Conservation (phyloP, 495 filamentous ascomycete species). For the Penicillium verhagenii region DNA sequence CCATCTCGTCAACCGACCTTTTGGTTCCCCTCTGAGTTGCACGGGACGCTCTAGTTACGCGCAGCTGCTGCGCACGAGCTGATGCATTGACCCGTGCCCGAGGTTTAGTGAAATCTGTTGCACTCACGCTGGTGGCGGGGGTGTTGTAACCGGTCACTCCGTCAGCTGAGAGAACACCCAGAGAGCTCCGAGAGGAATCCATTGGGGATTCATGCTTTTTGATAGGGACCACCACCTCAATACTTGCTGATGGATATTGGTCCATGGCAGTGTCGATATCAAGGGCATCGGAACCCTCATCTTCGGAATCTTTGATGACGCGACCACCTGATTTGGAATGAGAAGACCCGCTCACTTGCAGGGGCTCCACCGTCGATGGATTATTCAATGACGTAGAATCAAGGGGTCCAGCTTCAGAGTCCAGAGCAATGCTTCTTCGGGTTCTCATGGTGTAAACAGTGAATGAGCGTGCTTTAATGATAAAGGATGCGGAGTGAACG, state of each 20-base stretch:
- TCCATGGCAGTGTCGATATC: background rate
- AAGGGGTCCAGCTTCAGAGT: conserved; percentile 21
- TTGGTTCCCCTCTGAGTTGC: conserved; percentile 33
- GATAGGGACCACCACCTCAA: conserved; percentile 43
- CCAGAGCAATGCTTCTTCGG: conserved; percentile 17
- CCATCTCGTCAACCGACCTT: conserved; percentile 22
- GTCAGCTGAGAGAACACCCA: conserved; percentile 33
- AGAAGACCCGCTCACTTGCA: conserved; percentile 25
- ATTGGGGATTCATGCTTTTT: conserved; percentile 24
- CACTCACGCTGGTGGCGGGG: conserved; percentile 71
- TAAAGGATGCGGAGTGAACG: background rate
- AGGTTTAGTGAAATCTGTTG: conserved; percentile 35
- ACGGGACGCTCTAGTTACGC: conserved; percentile 37
- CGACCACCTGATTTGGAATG: conserved; percentile 10
- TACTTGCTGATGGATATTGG: background rate
- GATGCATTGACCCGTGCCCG: conserved; percentile 39
- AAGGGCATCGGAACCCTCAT: conserved; percentile 16
- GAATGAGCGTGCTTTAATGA: background rate
- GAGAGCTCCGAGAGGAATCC: conserved; percentile 25
- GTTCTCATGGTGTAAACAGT: conserved; percentile 12
- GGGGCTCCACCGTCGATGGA: conserved; percentile 22
- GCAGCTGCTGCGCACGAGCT: conserved; percentile 40
- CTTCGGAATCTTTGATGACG: conserved; percentile 27
- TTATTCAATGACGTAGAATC: conserved; percentile 19
- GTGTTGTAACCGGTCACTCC: conserved; percentile 67